Base-by-base conservation (phyloP, 2,329 filamentous ascomycete species). In the Fusarium hainanense region DNA sequence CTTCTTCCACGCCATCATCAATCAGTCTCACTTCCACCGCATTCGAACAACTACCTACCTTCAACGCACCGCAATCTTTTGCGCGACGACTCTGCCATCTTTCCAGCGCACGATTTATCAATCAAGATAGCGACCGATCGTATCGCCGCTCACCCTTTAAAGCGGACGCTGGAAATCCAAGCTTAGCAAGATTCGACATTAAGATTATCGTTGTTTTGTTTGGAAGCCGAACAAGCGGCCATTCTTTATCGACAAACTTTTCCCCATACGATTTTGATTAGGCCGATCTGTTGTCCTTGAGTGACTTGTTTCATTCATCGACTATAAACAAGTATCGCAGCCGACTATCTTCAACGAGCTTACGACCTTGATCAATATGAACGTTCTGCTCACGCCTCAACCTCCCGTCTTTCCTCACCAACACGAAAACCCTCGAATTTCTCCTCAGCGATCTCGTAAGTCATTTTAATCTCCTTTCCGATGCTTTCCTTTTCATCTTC, bases 361-460 rank as follows among this genome's bases (percentile, higher is more conserved):
- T 34, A 40, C 48, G 43, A 55, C 51, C 34, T 59, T 58, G 30
- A 55, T 62, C 78, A 85, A 69, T 60, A 91, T 91, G 89, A 90
- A 90, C 78, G 83, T 89, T 77, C 78, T 90, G 79, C 79, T 90
- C 69, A 85, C 87, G 75, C 85, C 87, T 72, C 87, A 90, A 77
- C 87, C 87, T 55, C 82, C 87, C 63, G 81, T 86, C 72, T 87
- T 89, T 74, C 84, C 85, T 76, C 85, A 87, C 72, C 86, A 87
- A 70, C 85, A 88, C 84, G 86, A 88, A 75, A 80, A 82, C 66
- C 80, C 81, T 71, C 84, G 85, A 70, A 82, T 84, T 69, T 88
- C 86, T 63, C 85, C 85, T 50, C 83, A 84, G 69, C 84, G 87
- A 75, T 83, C 85, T 64, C 80, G 88, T 90, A 82, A 76, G 87